These are phyloP conservation scores for Hypocrella siamensis DNA, from an alignment of 2,329 filamentous ascomycete species.

Conservation along the genomic window DNA sequence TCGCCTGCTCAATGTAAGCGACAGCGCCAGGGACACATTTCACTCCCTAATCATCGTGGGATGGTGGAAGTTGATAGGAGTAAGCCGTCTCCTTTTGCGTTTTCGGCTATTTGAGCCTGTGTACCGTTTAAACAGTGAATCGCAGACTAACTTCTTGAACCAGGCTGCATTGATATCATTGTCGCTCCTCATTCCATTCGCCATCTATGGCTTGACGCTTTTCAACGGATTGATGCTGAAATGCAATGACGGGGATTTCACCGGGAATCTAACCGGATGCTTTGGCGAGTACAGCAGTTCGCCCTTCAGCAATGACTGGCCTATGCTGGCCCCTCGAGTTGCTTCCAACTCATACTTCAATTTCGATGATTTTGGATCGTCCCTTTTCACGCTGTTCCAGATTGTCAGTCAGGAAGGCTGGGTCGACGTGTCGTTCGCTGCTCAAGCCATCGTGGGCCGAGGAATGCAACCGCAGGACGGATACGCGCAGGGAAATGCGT, in stretches of 20 bases:
- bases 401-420: constrained; percentile 98
- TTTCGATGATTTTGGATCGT: constrained; percentile 89
- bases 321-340: constrained; percentile 66
- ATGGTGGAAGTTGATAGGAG: constrained; percentile 83
- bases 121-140: too few relatives aligned
- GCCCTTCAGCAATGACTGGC: constrained; percentile 62
- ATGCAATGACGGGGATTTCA: constrained; percentile 54
- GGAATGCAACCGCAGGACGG: constrained; percentile 58
- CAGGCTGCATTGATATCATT: constrained; percentile 81
- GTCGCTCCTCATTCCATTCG: constrained; percentile 88
- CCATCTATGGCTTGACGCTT: constrained; percentile 86
- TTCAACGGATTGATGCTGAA: constrained; percentile 68
- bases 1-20: constrained; percentile 83
- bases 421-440: constrained; percentile 80
- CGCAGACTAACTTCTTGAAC: constrained; percentile 5
- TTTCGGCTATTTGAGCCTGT: neutral
- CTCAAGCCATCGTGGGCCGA: constrained; percentile 64
- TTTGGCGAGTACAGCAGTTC: constrained; percentile 66
- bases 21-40: constrained; percentile 89
- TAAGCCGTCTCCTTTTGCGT: constrained; percentile 21
- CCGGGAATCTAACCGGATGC: constrained; percentile 53
- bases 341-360: constrained; percentile 72
- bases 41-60: constrained; percentile 91
- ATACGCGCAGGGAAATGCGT: constrained; percentile 63
- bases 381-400: constrained; percentile 92